Base-by-base conservation (phyloP, 768 basidiomycete genomes). In the Termitomyces sp. region DNA sequence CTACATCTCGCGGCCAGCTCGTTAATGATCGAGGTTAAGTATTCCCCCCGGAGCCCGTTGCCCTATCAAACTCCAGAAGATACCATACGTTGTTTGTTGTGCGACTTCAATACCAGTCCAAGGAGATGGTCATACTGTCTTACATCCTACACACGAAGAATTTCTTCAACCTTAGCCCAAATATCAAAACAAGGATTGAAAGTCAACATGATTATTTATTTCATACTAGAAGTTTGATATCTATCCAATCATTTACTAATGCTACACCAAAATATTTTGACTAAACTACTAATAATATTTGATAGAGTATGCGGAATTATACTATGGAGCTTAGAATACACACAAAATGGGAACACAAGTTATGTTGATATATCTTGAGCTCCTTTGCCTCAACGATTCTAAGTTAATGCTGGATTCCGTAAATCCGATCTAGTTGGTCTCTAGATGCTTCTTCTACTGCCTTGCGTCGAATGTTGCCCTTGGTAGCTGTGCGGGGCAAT, bases 381-480 rank as follows among this genome's bases (percentile, higher is more conserved):
- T 12, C 43, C 26, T 24, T 21, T 14, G 21, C 21, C 34, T 48
- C 28, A 26, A 17, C 6, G 35, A 37, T 17, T 37, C 5, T 37
- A 15, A n/a, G 22, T 52, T 45, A 58, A 10, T 53, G 42, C 22
- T 24, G 47, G 40, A 32, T 19, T 41, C 47, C 66, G 58, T 83
- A 88, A 46, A 87, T 77, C 28, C 63, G 60, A 67, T 90, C 85
- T 35, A 90, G 74, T 54, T 78, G 70, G 24, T 65, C 62, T 62
- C 74, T 74, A 71, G 79, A 88, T 24, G 71, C 59, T 62, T 86
- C 84, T 68, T 90, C 88, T 19, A 88, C 86, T 10, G 85, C 87
- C 60, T 75, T 79, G 40, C 88, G 79, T 48, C 88, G 83, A 59
- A 90, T 83, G 65, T 90, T 90, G 26, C 88, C 88, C 71, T 90